A percentile compares a stretch with the other conserved stretches of the same genome.
Evolutionary conservation across 169 alveolate species (phyloP).

Genomic region (Plasmodium billcollinsi): DNA sequence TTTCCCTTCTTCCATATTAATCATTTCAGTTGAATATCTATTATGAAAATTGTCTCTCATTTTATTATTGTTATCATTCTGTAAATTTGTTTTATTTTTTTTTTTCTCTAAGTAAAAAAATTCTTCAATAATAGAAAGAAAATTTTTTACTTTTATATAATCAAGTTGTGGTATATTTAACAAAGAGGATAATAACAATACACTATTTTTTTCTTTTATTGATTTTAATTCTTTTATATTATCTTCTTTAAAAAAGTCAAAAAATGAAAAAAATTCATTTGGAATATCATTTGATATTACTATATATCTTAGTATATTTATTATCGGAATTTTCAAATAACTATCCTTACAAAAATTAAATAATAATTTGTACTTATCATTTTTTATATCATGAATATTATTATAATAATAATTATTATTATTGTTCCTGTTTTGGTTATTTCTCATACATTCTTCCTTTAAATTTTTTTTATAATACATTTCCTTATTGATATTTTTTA

Average conservation of each 20-base stretch:
- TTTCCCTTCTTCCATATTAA: slow-evolving; percentile 11
- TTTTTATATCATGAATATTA: slow-evolving; percentile 12
- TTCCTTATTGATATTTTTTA: not conserved
- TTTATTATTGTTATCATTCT: not conserved
- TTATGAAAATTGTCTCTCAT: not conserved
- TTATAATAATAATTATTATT: not conserved
- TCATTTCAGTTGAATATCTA: not conserved
- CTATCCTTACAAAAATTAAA: slow-evolving; percentile 26
- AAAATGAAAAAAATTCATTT: slow-evolving; percentile 36
- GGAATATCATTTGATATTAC: slow-evolving; percentile 20
- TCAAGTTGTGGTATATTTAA: slow-evolving; percentile 53
- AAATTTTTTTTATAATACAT: not conserved
- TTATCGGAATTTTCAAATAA: slow-evolving; percentile 66
- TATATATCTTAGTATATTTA: slow-evolving; percentile 44
- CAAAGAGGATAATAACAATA: slow-evolving; percentile 45
- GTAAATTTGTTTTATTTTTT: not conserved
- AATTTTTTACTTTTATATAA: slow-evolving; percentile 42
- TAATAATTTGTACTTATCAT: slow-evolving; percentile 20
- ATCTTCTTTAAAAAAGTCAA: slow-evolving; percentile 42
- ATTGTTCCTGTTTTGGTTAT: not conserved
- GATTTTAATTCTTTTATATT: slow-evolving; percentile 6
- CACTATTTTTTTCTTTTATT: slow-evolving; percentile 44
- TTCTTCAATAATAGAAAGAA: slow-evolving; percentile 52
- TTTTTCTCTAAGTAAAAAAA: slow-evolving; percentile 60
- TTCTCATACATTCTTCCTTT: not conserved